A percentile compares a stretch with the other conserved stretches of the same genome.
Evolutionary conservation across 129 eudicot species (phyloP).

Genomic region (Escallonia rubra): DNA sequence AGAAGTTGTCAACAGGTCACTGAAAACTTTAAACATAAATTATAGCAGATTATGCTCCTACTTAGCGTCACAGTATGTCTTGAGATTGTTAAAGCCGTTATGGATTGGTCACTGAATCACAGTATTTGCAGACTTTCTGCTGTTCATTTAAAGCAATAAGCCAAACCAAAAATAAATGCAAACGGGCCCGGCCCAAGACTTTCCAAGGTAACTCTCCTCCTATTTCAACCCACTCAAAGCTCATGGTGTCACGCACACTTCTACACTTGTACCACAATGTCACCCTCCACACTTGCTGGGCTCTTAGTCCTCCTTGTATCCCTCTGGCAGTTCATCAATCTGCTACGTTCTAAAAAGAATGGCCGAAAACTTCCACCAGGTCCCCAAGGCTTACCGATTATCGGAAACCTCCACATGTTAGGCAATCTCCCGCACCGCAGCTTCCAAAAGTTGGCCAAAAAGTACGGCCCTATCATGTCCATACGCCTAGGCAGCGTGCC

Average conservation of each 20-base stretch:
- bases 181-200: no score
- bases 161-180: no score
- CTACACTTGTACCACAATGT: neutral
- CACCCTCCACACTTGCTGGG: neutral
- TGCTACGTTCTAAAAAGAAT: neutral
- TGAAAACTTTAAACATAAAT: no score
- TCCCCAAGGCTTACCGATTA: constrained; percentile 20
- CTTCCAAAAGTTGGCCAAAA: constrained; percentile 12
- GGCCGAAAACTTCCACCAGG: constrained; percentile 19
- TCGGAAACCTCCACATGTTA: constrained; percentile 23
- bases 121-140: no score
- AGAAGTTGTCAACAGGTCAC: no score
- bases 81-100: no score
- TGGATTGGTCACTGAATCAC: no score
- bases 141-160: no score
- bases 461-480: constrained; percentile 28
- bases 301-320: neutral
- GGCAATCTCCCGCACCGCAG: constrained; percentile 19
- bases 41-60: no score
- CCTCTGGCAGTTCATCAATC: neutral
- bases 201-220: no score
- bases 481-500: constrained; percentile 22
- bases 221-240: neutral
- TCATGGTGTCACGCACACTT: no score
- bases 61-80: no score